Conservation (phyloP, 2,329 filamentous ascomycete genomes). For the Fusarium setosum region DNA sequence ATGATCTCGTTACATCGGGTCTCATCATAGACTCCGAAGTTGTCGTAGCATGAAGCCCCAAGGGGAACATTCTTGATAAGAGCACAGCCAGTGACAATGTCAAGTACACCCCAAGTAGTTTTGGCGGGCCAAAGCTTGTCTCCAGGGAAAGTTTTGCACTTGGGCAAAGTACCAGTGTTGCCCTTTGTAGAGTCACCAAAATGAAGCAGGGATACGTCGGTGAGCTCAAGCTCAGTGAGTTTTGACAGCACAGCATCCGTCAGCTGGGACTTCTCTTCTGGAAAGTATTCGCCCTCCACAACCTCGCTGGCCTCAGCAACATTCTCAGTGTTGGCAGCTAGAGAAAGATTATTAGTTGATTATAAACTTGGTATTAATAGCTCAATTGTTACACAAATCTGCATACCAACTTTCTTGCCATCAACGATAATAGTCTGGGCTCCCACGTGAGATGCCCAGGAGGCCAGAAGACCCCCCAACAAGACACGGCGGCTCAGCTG, state of each 20-base stretch:
- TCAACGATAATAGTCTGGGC: conserved; percentile 27
- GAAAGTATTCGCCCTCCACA: conserved; percentile 25
- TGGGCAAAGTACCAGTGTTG: neutral
- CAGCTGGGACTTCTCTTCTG: conserved; percentile 32
- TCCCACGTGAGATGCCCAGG: conserved; percentile 4
- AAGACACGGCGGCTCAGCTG: conserved; percentile 14
- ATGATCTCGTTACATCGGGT: conserved; percentile 41
- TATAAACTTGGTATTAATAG: too few relatives aligned
- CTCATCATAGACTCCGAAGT: conserved; percentile 39
- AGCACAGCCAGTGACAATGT: conserved; percentile 47
- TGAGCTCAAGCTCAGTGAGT: conserved; percentile 21
- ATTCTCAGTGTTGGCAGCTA: conserved; percentile 18
- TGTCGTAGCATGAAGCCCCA: conserved; percentile 47
- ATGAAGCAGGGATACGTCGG: conserved; percentile 16
- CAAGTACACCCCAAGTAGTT: conserved; percentile 48
- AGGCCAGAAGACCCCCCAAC: conserved; percentile 12
- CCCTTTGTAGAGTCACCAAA: conserved; percentile 8
- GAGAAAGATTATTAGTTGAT: too few relatives aligned
- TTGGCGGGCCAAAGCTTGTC: conserved; percentile 45
- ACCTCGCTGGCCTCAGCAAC: conserved; percentile 15
- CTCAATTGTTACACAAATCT: too few relatives aligned
- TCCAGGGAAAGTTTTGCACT: conserved; percentile 50
- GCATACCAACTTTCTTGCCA: conserved; percentile 22
- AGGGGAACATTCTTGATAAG: conserved; percentile 48
- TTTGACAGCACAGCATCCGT: conserved; percentile 20